Percentiles rank a stretch among this genome's conserved stretches.
These are phyloP conservation scores for Ganoderma leucocontextum DNA, from an alignment of 1,284 basidiomycete species.

Conservation along the genomic window DNA sequence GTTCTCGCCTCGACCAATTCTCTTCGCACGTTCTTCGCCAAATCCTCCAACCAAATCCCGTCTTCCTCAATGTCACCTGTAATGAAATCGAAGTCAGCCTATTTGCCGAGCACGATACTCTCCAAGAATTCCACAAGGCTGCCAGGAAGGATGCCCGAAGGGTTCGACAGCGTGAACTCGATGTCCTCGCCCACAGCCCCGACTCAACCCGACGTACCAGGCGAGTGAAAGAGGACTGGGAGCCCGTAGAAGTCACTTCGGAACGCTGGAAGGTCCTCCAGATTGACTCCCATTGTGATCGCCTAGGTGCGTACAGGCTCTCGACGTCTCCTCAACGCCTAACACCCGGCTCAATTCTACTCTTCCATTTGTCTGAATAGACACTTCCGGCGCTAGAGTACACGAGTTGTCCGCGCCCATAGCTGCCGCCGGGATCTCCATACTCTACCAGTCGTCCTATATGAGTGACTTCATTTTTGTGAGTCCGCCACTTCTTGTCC, in stretches of 20 bases:
- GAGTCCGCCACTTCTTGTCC: conserved; percentile 37
- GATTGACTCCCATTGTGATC: conserved; percentile 76
- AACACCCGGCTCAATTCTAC: not conserved
- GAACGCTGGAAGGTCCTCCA: conserved; percentile 81
- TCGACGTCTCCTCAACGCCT: conserved; percentile 7
- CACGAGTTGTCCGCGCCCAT: conserved; percentile 82
- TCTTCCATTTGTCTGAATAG: conserved; percentile 43
- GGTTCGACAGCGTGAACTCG: conserved; percentile 34
- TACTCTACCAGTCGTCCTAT: conserved; percentile 87
- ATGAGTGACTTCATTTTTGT: conserved; percentile 88
- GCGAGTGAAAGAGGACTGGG: conserved; percentile 38
- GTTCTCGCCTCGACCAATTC: conserved; percentile 64
- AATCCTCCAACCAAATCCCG: conserved; percentile 69
- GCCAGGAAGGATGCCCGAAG: conserved; percentile 64
- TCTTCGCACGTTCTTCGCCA: conserved; percentile 71
- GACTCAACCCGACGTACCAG: conserved; percentile 22
- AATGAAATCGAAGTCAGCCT: conserved; percentile 79
- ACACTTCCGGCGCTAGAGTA: conserved; percentile 76
- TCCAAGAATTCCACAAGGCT: conserved; percentile 68
- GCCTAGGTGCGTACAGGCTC: conserved; percentile 55
- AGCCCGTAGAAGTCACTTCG: conserved; percentile 72
- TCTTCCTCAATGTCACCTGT: conserved; percentile 77
- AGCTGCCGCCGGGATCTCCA: conserved; percentile 82
- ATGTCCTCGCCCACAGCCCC: conserved; percentile 11
- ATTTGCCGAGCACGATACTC: conserved; percentile 67